A percentile compares a stretch with the other conserved stretches of the same genome.
Evolutionary conservation across 2,329 filamentous ascomycete species (phyloP).

Genomic region (Calonectria pseudoturangicola): DNA sequence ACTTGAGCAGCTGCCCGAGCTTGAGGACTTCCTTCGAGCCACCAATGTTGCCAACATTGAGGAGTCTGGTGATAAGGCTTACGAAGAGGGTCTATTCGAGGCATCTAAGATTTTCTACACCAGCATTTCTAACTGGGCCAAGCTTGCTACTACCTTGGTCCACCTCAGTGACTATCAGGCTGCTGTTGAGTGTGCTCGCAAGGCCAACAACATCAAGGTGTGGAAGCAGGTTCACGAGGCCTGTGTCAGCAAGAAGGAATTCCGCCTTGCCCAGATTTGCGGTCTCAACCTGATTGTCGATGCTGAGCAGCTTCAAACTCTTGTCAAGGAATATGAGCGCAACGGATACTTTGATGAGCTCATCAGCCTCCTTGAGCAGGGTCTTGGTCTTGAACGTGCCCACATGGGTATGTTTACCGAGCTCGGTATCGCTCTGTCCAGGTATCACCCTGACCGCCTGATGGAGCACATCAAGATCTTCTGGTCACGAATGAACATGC

Average conservation of each 20-base stretch:
- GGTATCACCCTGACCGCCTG: constrained; percentile 94
- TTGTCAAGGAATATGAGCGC: constrained; percentile 97
- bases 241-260: constrained; percentile 98
- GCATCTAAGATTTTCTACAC: constrained; percentile 99
- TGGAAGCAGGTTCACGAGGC: constrained; percentile 99
- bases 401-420: constrained; percentile 99
- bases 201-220: constrained; percentile 99
- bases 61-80: constrained; percentile 98
- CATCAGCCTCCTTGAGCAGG: constrained; percentile 94
- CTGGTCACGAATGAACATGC: constrained; percentile 98
- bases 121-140: constrained; percentile 99
- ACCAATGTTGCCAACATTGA: constrained; percentile 98
- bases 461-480: constrained; percentile 99
- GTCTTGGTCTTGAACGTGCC: constrained; percentile 91
- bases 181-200: constrained; percentile 96
- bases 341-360: constrained; percentile 99
- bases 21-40: constrained; percentile 95
- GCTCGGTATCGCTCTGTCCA: constrained; percentile 92
- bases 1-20: constrained; percentile 91
- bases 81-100: constrained; percentile 93
- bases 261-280: constrained; percentile 98
- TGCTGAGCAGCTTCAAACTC: constrained; percentile 92
- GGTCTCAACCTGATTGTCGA: constrained; percentile 98
- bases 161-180: constrained; percentile 98
- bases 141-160: constrained; percentile 97